Evolutionary conservation across 1,139 yeast species (phyloP), one percentile per base, ranked within the genome.

Genomic region (Citeromyces siamensis): DNA sequence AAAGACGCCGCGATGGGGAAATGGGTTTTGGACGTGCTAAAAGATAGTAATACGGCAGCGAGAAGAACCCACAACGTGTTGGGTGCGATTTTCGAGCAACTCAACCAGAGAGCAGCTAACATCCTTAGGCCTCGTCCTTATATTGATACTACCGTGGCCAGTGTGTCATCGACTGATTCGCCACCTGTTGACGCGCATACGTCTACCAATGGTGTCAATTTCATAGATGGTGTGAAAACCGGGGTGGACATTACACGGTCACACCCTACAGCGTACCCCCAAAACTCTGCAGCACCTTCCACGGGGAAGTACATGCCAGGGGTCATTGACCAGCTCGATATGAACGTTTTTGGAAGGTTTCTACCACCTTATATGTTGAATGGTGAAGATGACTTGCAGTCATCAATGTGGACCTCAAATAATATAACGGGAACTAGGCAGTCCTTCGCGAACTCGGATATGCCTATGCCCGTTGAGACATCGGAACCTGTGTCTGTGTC

Each of bases 1-100:
- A 64, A 71, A 41, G 94, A 83, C 56, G 90, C 93, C 4, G 94
- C 83, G 48, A 65, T 74, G 39, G 95, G 95, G 17, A 78, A 79
- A 52, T 71, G 73, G 42, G 83, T 84, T 2, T 62, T 86, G 47
- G 78, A 80, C 41, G 62, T 70, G 32, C 63, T 86, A 49, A 83
- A 82, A 50, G 81, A 76, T 46, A 72, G 77, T 42, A 77, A 90
- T 34, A 71, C 72, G 55, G 81, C 95, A 9, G 90, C 95, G 1
- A 66, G 73, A 42, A 65, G 95, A 44, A 85, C 90, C 13, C 84
- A 81, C 56, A 77, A 77, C 47, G 72, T 85, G 40, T 67, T 86
- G 51, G 81, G 83, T 51, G 76, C 82, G 10, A 59, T 86, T 44
- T 86, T 86, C 55, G 94, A 84, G 50, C 86, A 82, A 52, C 64